phyloP scores from a whole-genome alignment of 345 rosid species.

The Erodium maritimum region DNA sequence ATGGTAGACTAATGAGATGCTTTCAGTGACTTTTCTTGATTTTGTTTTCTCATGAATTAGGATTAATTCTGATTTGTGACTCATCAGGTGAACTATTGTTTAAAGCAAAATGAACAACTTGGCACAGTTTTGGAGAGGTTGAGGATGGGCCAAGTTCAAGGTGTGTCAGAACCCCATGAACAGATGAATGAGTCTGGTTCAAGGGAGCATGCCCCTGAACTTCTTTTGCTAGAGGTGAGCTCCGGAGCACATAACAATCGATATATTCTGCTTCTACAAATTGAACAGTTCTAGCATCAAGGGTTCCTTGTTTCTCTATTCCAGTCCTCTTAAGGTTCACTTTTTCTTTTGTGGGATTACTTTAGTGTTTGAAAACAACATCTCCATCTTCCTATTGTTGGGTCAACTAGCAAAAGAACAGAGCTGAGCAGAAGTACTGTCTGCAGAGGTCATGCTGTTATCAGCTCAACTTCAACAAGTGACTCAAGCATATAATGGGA shows the following conservation, averaged over 20 bases:
- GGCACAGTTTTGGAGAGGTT: conserved; percentile 49
- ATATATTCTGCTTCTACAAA: too few relatives aligned
- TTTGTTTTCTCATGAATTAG: too few relatives aligned
- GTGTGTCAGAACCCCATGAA: too few relatives aligned
- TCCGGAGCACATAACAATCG: neutral
- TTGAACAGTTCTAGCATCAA: too few relatives aligned
- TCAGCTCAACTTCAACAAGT: conserved; percentile 68
- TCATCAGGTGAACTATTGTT: conserved; percentile 66
- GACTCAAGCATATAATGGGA: conserved; percentile 66
- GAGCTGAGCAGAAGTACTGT: conserved; percentile 70
- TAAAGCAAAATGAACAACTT: conserved; percentile 80
- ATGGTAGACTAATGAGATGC: too few relatives aligned
- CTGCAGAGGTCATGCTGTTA: conserved; percentile 77
- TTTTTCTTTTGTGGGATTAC: too few relatives aligned
- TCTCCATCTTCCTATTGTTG: conserved; percentile 14
- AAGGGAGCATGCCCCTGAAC: conserved; percentile 30
- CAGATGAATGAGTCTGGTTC: conserved; percentile 17
- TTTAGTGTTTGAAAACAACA: too few relatives aligned
- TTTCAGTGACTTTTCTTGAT: too few relatives aligned
- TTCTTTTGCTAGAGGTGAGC: conserved; percentile 62
- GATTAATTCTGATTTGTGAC: too few relatives aligned
- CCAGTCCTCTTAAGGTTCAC: too few relatives aligned
- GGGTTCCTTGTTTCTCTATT: too few relatives aligned
- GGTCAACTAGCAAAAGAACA: conserved; percentile 72
- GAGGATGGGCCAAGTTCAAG: conserved; percentile 53